Evolutionary conservation across 2,329 filamentous ascomycete genomes (phyloP).

Genomic region (Fusarium algeriense): DNA sequence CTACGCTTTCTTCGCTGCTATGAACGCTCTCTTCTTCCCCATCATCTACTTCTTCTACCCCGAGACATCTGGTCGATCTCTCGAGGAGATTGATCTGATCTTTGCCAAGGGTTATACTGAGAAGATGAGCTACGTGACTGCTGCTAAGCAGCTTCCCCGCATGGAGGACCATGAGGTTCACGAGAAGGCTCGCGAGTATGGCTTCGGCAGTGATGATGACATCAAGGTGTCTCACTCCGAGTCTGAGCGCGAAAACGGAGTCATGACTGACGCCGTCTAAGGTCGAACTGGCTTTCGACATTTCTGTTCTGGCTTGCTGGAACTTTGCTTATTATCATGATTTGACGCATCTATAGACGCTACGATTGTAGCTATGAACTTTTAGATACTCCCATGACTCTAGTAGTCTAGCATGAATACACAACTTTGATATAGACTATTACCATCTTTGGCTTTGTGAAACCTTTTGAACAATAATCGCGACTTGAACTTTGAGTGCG

Average conservation of each 20-base stretch:
- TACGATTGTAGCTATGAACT: slow-evolving; percentile 4
- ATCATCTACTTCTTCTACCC: slow-evolving; percentile 62
- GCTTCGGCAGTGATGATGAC: slow-evolving; percentile 23
- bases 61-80: slow-evolving; percentile 53
- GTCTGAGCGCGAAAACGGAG: slow-evolving; percentile 27
- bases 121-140: slow-evolving; percentile 70
- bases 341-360: slow-evolving; percentile 10
- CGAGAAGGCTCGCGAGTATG: slow-evolving; percentile 28
- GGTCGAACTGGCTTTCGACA: not conserved
- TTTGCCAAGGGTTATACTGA: slow-evolving; percentile 66
- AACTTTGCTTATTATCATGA: not conserved
- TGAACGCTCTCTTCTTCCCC: slow-evolving; percentile 63
- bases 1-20: slow-evolving; percentile 64
- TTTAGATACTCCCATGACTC: slow-evolving; percentile 19
- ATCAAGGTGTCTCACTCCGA: slow-evolving; percentile 7
- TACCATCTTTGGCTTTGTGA: not conserved
- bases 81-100: slow-evolving; percentile 40
- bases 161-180: slow-evolving; percentile 32
- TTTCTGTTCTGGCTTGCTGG: not conserved
- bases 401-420: slow-evolving; percentile 12
- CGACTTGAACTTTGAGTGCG: not conserved
- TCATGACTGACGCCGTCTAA: slow-evolving; percentile 22
- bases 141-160: slow-evolving; percentile 65
- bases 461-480: no score
- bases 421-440: not conserved